Base-by-base conservation (phyloP, 768 basidiomycete species). In the Daedaleopsis nitida region DNA sequence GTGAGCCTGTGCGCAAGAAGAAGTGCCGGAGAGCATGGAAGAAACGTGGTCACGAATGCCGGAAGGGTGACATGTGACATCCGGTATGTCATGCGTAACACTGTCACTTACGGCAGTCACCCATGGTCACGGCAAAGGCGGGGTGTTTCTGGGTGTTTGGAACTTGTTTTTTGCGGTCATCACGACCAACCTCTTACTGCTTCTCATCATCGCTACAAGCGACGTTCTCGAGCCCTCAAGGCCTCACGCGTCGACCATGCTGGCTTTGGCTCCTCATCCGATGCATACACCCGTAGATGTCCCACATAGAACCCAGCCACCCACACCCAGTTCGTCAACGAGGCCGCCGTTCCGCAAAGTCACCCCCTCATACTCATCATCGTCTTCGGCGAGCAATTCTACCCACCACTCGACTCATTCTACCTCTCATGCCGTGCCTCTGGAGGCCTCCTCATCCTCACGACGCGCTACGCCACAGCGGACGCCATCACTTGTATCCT, bases 391-490 rank as follows among this genome's bases (percentile, higher is more conserved):
- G 64, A 58, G 70, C 66, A 27, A 47, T 64, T 19, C 76, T 68
- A 65, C 72, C 43, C 59, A 73, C 43, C 59, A 73, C 49, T 52
- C 74, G 12, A 66, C 74, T 54, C 58, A 76, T 38, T 56, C 66
- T 21, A 61, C 69, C 35, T 59, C 69, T 32, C 70, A 72, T 56
- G 65, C 73, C 59, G 69, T 74, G 66, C 59, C 70, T 34, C 68
- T 73, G 69, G 75, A 71, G 52, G 60, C 59, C 51, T 50, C 72
- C 50, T 66, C 66, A 47, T 64, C 70, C 16, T 63, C 69, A 49
- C 43, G 60, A 16, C 67, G 67, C 57, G 60, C 70, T 14, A 34
- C 64, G 43, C 69, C 69, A 52, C 70, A 60, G 43, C 70, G 66
- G 64, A 72, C 71, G 68, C 71, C 58, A 62, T 65, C 67, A 53